A percentile compares a stretch with the other conserved stretches of the same genome.
Conservation (phyloP, 345 rosid species). For the Carallia brachiata region DNA sequence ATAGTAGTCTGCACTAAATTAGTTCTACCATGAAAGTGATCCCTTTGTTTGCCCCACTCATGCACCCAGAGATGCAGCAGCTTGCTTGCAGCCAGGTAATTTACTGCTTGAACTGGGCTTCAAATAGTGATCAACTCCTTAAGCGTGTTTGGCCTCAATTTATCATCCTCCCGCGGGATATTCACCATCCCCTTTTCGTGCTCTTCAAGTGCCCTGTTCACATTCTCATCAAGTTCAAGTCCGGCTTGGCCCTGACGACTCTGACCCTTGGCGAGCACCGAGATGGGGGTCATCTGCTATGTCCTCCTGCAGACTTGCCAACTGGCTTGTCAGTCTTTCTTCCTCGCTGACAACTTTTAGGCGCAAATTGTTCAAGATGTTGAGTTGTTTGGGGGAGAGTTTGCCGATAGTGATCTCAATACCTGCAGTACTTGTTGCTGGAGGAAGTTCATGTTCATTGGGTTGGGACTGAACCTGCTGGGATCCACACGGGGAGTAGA, state of each 20-base stretch:
- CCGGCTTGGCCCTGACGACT: not conserved
- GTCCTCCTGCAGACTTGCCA: constrained; percentile 46
- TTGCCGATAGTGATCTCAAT: no score
- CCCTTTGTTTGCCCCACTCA: constrained; percentile 43
- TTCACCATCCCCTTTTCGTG: constrained; percentile 25
- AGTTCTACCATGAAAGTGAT: constrained; percentile 20
- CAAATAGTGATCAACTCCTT: constrained; percentile 27
- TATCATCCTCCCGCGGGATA: constrained; percentile 35
- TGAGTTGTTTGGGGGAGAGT: constrained; percentile 29
- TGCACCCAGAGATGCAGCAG: constrained; percentile 42
- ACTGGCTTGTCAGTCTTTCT: constrained; percentile 27
- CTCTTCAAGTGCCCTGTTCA: constrained; percentile 25
- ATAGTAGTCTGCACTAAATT: no score
- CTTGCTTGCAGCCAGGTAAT: constrained; percentile 36
- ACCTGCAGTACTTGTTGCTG: not conserved
- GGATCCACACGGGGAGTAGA: constrained; percentile 31
- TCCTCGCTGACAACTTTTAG: constrained; percentile 26
- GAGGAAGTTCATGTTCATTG: constrained; percentile 8
- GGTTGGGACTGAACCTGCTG: constrained; percentile 21
- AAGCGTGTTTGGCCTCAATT: constrained; percentile 31
- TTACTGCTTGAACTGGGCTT: constrained; percentile 41
- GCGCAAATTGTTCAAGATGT: constrained; percentile 32
- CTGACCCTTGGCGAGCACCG: constrained; percentile 10
- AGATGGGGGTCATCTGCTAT: constrained; percentile 41
- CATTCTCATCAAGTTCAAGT: constrained; percentile 8